Evolutionary conservation across 768 basidiomycete species (phyloP).

Genomic region (Bullera alba): DNA sequence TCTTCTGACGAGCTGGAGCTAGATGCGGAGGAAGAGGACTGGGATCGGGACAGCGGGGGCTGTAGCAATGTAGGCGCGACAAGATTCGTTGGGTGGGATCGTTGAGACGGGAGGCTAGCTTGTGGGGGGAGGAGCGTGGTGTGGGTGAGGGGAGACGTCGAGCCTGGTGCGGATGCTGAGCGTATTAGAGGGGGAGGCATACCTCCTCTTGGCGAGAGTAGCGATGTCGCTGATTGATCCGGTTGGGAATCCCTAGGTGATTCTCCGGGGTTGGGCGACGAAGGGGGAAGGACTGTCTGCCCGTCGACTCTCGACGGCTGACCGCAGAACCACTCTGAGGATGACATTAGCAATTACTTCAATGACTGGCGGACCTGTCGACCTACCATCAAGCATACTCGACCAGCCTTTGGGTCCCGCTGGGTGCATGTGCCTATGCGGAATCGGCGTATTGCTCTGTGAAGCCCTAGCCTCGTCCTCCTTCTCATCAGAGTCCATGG

Average conservation of each 20-base stretch:
- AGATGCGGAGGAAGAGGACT: slow-evolving; percentile 9
- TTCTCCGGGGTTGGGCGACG: no score
- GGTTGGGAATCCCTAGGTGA: no score
- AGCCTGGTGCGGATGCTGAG: slow-evolving; percentile 7
- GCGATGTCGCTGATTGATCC: no score
- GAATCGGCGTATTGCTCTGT: not conserved
- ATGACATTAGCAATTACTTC: not conserved
- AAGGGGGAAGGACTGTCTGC: no score
- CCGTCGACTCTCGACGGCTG: no score
- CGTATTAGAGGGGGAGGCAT: not conserved
- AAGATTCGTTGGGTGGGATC: no score
- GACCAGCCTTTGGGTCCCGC: slow-evolving; percentile 29
- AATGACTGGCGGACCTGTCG: not conserved
- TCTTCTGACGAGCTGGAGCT: slow-evolving; percentile 3
- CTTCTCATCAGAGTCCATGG: not conserved
- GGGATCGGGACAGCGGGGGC: slow-evolving; percentile 13
- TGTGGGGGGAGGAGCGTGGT: not conserved
- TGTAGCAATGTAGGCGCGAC: slow-evolving; percentile 5
- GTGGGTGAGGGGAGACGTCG: slow-evolving; percentile 5
- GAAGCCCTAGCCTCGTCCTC: not conserved
- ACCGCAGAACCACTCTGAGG: slow-evolving; percentile 35
- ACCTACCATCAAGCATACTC: slow-evolving; percentile 37
- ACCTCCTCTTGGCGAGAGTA: no score
- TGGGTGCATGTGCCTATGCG: slow-evolving; percentile 4
- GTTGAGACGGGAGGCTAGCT: not conserved